Conservation (phyloP, 169 alveolate species). For the Eimeria necatrix region DNA sequence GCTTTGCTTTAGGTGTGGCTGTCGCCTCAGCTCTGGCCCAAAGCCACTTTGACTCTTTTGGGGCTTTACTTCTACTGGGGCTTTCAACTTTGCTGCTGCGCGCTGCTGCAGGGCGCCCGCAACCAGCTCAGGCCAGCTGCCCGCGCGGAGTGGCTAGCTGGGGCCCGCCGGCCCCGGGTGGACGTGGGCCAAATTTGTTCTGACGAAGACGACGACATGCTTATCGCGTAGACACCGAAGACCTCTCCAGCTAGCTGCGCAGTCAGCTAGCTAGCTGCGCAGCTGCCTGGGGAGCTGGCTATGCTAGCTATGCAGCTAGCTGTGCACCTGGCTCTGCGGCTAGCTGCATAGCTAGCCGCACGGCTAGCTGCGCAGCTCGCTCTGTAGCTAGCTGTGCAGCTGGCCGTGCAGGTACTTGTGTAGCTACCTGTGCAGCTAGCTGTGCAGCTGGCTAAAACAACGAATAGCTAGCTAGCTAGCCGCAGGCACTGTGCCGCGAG, state of each 20-base stretch:
- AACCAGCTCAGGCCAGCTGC: constrained; percentile 9
- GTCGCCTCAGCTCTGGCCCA: too few species aligned
- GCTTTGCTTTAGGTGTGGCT: too few species aligned
- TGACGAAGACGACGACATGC: constrained; percentile 36
- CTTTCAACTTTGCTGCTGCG: not conserved
- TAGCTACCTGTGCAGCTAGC: not conserved
- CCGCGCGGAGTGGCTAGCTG: constrained; percentile 25
- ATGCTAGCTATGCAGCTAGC: not conserved
- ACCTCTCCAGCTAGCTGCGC: not conserved
- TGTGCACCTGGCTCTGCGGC: too few species aligned
- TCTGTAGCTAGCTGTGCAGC: not conserved
- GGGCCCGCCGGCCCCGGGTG: not conserved
- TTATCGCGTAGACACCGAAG: not conserved
- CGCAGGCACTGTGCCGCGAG: too few species aligned
- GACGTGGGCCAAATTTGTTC: not conserved
- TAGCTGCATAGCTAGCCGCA: too few species aligned
- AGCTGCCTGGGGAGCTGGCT: not conserved
- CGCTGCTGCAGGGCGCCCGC: not conserved
- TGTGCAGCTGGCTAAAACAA: not conserved
- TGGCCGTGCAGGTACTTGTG: not conserved
- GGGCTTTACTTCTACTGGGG: not conserved
- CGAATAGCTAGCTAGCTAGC: not conserved
- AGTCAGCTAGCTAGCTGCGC: constrained; percentile 14
- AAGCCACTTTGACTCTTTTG: too few species aligned
- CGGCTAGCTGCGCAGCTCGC: too few species aligned